Evolutionary conservation across 2,329 filamentous ascomycete species (phyloP).

Genomic region (Alternaria gaisen): DNA sequence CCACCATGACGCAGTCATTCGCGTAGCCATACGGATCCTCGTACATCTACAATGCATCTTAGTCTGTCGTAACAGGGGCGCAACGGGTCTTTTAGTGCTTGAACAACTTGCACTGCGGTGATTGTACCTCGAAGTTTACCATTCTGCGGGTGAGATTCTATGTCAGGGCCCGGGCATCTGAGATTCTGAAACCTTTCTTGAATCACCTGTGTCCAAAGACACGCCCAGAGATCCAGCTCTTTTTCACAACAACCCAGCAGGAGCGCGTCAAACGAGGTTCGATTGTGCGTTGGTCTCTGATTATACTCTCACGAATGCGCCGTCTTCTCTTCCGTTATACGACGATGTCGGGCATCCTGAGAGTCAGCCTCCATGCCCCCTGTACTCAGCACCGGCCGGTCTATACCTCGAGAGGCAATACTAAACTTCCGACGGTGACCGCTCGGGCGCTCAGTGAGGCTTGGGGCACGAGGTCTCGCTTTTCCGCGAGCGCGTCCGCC

Average conservation of each 20-base stretch:
- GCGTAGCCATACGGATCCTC: not conserved
- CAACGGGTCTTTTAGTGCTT: not conserved
- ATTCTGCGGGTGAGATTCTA: slow-evolving; percentile 6
- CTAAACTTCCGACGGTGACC: slow-evolving; percentile 59
- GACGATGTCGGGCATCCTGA: slow-evolving; percentile 39
- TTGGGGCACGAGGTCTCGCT: slow-evolving; percentile 68
- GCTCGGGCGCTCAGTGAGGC: slow-evolving; percentile 65
- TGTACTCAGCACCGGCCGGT: slow-evolving; percentile 31
- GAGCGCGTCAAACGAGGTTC: not conserved
- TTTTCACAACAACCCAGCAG: not conserved
- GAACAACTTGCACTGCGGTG: not conserved
- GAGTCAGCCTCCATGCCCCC: slow-evolving; percentile 26
- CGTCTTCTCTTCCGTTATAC: slow-evolving; percentile 32
- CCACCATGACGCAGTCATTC: not conserved
- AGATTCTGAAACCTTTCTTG: not conserved
- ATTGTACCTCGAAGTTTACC: not conserved
- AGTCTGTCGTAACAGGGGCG: not conserved
- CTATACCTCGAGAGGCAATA: slow-evolving; percentile 44
- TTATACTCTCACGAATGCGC: slow-evolving; percentile 10
- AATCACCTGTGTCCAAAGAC: not conserved
- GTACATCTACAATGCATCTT: not conserved
- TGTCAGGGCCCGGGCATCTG: not conserved
- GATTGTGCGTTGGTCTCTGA: not conserved
- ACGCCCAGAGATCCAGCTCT: slow-evolving; percentile 5
- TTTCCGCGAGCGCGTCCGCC: slow-evolving; percentile 69